These are phyloP conservation scores for Epichloe hybrida DNA, from an alignment of 2,329 filamentous ascomycete genomes.

Conservation along the genomic window DNA sequence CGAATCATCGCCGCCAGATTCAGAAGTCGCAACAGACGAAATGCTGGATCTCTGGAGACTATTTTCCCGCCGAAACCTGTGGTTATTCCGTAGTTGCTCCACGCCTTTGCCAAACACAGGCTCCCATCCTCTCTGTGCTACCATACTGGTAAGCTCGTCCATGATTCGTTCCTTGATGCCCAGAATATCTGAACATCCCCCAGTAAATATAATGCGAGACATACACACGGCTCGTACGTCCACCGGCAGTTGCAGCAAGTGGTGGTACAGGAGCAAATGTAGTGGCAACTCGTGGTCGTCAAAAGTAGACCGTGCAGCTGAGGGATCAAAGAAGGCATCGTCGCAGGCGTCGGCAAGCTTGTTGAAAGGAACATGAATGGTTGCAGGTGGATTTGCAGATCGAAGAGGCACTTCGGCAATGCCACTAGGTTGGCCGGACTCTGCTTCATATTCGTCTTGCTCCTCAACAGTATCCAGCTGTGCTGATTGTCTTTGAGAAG, in stretches of 20 bases:
- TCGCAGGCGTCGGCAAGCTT: constrained; percentile 64
- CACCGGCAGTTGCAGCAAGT: constrained; percentile 60
- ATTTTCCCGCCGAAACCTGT: constrained; percentile 22
- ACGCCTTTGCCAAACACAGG: constrained; percentile 57
- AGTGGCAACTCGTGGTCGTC: constrained; percentile 82
- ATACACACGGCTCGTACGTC: constrained; percentile 79
- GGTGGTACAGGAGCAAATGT: constrained; percentile 61
- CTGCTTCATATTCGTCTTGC: constrained; percentile 37
- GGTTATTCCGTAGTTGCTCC: constrained; percentile 36
- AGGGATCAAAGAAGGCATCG: constrained; percentile 53
- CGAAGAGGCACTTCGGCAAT: constrained; percentile 31
- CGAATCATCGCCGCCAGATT: constrained; percentile 12
- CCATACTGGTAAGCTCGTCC: constrained; percentile 55
- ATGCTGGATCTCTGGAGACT: constrained; percentile 9
- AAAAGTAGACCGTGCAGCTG: constrained; percentile 39
- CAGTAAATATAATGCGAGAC: constrained; percentile 76
- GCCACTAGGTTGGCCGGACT: constrained; percentile 12
- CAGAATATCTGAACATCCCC: constrained; percentile 69
- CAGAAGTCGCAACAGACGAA: constrained; percentile 11
- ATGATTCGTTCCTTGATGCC: constrained; percentile 68
- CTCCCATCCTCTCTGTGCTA: constrained; percentile 63
- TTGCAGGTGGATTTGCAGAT: constrained; percentile 36
- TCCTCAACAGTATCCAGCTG: constrained; percentile 38
- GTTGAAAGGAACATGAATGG: constrained; percentile 53
- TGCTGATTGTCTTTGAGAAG: constrained; percentile 24